Conservation (phyloP, 2,329 filamentous ascomycete genomes). For the Verticillium zaregamsianum region DNA sequence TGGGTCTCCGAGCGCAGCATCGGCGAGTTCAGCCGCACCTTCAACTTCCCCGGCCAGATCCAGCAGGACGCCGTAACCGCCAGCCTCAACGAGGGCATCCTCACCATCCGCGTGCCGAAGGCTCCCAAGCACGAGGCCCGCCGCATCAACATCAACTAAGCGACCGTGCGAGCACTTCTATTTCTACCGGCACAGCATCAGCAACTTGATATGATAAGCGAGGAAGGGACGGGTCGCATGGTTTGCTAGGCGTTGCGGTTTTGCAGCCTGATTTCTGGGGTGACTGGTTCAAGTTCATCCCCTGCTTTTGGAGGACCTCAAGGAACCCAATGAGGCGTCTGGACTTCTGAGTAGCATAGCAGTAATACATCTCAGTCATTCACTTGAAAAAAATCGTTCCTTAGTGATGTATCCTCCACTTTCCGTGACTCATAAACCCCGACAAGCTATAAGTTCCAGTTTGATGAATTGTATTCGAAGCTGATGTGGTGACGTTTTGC, state of each 20-base stretch:
- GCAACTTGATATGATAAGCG: not conserved
- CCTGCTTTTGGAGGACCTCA: not conserved
- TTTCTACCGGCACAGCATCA: not conserved
- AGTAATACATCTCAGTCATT: not conserved
- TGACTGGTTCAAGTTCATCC: not conserved
- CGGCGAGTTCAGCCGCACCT: constrained; percentile 64
- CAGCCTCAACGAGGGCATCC: constrained; percentile 60
- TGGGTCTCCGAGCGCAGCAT: constrained; percentile 66
- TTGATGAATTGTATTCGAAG: too few species aligned
- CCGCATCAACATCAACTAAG: constrained; percentile 52
- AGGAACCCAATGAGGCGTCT: not conserved
- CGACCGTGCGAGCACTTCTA: not conserved
- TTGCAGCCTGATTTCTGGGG: not conserved
- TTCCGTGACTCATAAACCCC: not conserved
- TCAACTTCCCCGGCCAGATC: constrained; percentile 62
- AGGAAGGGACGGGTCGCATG: not conserved
- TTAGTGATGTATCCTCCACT: too few species aligned
- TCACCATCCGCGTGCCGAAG: constrained; percentile 63
- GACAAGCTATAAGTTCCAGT: too few species aligned
- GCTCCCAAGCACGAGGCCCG: constrained; percentile 53
- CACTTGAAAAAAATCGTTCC: too few species aligned
- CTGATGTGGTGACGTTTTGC: too few species aligned
- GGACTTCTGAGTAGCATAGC: not conserved
- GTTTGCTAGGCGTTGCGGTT: not conserved
- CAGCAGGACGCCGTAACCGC: constrained; percentile 60